Conservation (phyloP, 768 basidiomycete genomes). For the Auriscalpium vulgare region DNA sequence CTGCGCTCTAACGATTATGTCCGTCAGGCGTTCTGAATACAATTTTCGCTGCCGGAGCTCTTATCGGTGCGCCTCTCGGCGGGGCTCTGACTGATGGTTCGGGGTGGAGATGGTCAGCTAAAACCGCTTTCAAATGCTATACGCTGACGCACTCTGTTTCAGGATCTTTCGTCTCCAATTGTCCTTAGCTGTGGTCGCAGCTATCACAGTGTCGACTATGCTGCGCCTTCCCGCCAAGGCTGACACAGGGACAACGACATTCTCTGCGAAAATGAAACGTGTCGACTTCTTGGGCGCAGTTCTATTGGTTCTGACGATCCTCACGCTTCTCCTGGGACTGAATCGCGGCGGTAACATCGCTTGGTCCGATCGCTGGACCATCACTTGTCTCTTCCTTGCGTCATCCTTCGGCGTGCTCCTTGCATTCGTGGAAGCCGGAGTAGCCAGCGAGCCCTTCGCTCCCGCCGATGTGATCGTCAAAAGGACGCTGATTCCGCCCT, state of each 20-base stretch:
- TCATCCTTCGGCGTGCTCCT: background rate
- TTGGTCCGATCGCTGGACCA: background rate
- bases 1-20: background rate
- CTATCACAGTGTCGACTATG: background rate
- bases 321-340: constrained; percentile 16
- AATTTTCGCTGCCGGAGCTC: background rate
- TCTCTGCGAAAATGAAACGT: background rate
- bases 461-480: constrained; percentile 5
- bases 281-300: constrained; percentile 3
- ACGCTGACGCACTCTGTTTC: background rate
- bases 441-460: constrained; percentile 7
- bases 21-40: background rate
- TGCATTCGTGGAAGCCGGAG: background rate
- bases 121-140: background rate
- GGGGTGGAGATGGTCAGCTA: background rate
- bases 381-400: background rate
- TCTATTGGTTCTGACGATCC: constrained; percentile 13
- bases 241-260: background rate
- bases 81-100: background rate
- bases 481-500: constrained; percentile 1
- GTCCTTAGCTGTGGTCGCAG: background rate
- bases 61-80: background rate
- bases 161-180: background rate
- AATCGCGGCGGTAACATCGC: constrained; percentile 12
- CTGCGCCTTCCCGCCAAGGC: background rate